phyloP scores from a whole-genome alignment of 2,329 filamentous ascomycete species.

The Arachnomyces sp. region DNA sequence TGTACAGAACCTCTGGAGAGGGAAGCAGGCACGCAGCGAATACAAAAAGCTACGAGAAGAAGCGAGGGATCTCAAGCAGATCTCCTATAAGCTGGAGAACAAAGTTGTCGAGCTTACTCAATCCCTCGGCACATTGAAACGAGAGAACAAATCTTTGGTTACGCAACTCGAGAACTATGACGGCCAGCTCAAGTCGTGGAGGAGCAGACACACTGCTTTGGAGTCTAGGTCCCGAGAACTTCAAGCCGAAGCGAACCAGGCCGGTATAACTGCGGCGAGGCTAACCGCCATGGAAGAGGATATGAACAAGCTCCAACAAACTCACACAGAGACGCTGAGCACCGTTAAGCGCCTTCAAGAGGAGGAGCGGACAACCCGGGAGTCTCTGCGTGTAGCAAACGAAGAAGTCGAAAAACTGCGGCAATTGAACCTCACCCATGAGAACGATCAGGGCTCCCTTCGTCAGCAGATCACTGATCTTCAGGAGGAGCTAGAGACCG shows the following conservation, averaged over 20 bases:
- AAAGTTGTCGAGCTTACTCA: conserved; percentile 98
- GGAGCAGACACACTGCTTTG: conserved; percentile 79
- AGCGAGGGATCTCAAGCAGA: conserved; percentile 96
- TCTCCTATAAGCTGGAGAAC: conserved; percentile 98
- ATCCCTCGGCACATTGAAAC: conserved; percentile 81
- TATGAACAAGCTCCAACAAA: conserved; percentile 82
- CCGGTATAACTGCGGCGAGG: conserved; percentile 86
- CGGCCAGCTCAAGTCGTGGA: conserved; percentile 90
- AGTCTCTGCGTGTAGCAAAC: conserved; percentile 70
- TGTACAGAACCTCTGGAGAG: conserved; percentile 88
- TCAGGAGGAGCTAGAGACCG: conserved; percentile 84
- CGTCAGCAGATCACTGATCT: conserved; percentile 83
- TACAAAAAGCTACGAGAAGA: conserved; percentile 94
- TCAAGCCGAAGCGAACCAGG: conserved; percentile 93
- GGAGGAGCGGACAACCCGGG: conserved; percentile 77
- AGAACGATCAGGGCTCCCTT: conserved; percentile 76
- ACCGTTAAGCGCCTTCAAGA: conserved; percentile 94
- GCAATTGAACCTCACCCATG: conserved; percentile 64
- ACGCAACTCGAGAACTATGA: conserved; percentile 94
- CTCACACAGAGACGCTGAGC: conserved; percentile 78
- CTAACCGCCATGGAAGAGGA: conserved; percentile 89
- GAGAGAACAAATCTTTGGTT: conserved; percentile 82
- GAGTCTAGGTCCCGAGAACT: conserved; percentile 88
- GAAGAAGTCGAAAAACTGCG: conserved; percentile 73
- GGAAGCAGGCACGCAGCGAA: conserved; percentile 65